phyloP scores from a whole-genome alignment of 257 asterid genomes.

The Solanum pinnatisectum region DNA sequence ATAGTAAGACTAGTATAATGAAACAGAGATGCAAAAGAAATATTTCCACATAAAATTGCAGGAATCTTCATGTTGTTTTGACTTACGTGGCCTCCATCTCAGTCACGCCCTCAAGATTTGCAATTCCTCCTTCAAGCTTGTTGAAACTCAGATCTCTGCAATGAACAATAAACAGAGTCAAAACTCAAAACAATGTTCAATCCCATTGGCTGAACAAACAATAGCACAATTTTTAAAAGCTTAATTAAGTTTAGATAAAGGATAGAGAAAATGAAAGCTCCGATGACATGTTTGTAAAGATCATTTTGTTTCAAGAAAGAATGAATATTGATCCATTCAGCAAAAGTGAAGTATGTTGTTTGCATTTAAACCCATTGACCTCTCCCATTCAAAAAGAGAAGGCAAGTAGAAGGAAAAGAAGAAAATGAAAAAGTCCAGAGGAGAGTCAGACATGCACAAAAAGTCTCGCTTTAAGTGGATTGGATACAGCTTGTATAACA shows the following conservation, averaged over 20 bases:
- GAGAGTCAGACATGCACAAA: not conserved
- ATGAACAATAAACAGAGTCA: not conserved
- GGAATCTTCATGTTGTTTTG: not conserved
- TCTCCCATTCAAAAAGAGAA: not conserved
- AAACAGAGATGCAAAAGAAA: not conserved
- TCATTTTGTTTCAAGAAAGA: not conserved
- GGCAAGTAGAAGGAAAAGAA: not conserved
- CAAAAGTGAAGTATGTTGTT: not conserved
- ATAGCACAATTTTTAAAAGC: not conserved
- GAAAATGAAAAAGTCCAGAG: not conserved
- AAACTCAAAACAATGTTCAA: not conserved
- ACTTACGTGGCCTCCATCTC: slow-evolving; percentile 27
- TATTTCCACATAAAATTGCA: not conserved
- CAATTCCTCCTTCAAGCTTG: slow-evolving; percentile 38
- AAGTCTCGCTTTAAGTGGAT: not conserved
- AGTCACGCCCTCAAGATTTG: slow-evolving; percentile 13
- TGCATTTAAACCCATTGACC: not conserved
- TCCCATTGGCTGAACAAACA: not conserved
- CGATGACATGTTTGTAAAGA: not conserved
- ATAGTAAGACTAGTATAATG: not conserved
- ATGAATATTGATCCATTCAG: not conserved
- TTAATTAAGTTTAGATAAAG: not conserved
- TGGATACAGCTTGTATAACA: not conserved
- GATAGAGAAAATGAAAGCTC: not conserved
- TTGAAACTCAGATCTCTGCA: slow-evolving; percentile 62